phyloP scores from a whole-genome alignment of 192 early-diverging fungal genomes.

The Thamnidium elegans region DNA sequence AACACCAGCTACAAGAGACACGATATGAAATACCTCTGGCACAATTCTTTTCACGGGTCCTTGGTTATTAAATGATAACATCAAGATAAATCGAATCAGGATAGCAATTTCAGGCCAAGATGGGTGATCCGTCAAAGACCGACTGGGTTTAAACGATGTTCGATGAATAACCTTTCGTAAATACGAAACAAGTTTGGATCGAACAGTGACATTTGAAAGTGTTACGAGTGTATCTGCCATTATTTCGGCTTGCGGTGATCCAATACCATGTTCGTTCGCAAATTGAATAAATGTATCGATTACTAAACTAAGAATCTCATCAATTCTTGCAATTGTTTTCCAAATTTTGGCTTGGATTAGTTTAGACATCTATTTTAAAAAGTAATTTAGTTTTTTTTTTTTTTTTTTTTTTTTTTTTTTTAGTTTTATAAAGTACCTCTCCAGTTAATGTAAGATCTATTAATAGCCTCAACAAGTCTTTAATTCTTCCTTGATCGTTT shows the following conservation, averaged over 20 bases:
- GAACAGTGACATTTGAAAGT: slow-evolving; percentile 65
- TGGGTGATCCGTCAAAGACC: slow-evolving; percentile 70
- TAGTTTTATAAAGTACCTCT: too few species aligned
- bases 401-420: too few species aligned
- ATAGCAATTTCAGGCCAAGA: slow-evolving; percentile 90
- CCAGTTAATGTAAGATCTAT: slow-evolving; percentile 80
- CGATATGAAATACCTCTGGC: slow-evolving; percentile 83
- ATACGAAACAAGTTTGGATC: slow-evolving; percentile 74
- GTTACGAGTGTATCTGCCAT: slow-evolving; percentile 82
- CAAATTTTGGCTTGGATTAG: slow-evolving; percentile 84
- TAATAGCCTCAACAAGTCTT: slow-evolving; percentile 69
- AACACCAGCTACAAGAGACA: slow-evolving; percentile 79
- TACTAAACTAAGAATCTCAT: slow-evolving; percentile 71
- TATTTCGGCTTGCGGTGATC: slow-evolving; percentile 71
- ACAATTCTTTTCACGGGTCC: slow-evolving; percentile 61
- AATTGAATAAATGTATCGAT: slow-evolving; percentile 73
- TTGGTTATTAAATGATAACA: slow-evolving; percentile 83
- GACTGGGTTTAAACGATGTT: slow-evolving; percentile 68
- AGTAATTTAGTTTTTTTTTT: too few species aligned
- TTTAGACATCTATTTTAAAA: slow-evolving; percentile 59
- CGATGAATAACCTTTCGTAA: slow-evolving; percentile 71
- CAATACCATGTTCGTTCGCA: slow-evolving; percentile 71
- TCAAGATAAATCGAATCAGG: slow-evolving; percentile 82
- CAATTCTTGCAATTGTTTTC: slow-evolving; percentile 68
- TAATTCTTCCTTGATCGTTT: slow-evolving; percentile 55